Evolutionary conservation across 2,329 filamentous ascomycete genomes (phyloP), one percentile per base, ranked within the genome.

Genomic region (Berkeleyomyces basicola): DNA sequence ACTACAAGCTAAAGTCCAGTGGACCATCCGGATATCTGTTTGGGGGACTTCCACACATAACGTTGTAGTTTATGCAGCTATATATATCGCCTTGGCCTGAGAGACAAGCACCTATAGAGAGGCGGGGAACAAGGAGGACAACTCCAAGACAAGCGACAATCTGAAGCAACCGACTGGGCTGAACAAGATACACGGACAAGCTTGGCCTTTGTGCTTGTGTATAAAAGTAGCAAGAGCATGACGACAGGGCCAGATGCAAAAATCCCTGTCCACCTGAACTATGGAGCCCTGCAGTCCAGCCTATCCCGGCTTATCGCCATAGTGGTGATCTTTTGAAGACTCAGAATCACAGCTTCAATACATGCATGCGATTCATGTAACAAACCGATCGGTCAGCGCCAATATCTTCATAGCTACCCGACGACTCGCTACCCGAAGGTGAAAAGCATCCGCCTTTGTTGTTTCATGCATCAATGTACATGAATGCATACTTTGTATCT

Each of bases 251-350:
- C 39, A 39, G 9, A 16, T 59, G 40, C 58, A 58, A 39, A 31
- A 37, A 59, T 31, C 61, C 53, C 42, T 60, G 57, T 36, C n/a
- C 46, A 36, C 39, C 58, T 63, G 57, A 61, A 60, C 57, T 59
- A 57, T 46, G 58, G 37, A 61, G 39, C 44, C 23, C 31, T 55
- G 33, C 51, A 55, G 33, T 7, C 33, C 7, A 7, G 51, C 51
- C 33, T 9, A 55, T 39, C 51, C 51, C n/a, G n/a, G 51, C 51
- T 55, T 55, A 39, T 9, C 36, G 2, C 7, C 7, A 11, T 37
- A 37, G 33, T 55, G 51, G 39, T 14, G 33, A 55, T 55, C 49
- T 53, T 23, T 23, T 23, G 49, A n/a, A 49, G 46, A 49, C n/a
- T 7, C 10, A 55, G 51, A 37, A 37, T 16, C 33, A 37, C 3